These are phyloP conservation scores for Scutellaria minor DNA, from an alignment of 257 asterid genomes.

Conservation along the genomic window DNA sequence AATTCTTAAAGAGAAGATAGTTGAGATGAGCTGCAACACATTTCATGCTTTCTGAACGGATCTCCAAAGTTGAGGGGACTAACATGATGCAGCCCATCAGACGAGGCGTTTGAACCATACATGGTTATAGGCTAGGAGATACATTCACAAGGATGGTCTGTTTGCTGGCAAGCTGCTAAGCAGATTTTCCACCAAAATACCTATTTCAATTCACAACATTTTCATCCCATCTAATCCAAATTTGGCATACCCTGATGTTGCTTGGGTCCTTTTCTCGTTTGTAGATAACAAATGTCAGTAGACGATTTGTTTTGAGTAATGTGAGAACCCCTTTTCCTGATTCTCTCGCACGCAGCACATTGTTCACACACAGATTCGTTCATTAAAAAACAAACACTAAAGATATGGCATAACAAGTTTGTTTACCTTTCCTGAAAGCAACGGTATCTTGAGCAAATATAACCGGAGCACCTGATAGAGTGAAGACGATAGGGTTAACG, in stretches of 20 bases:
- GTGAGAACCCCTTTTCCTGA: conserved; percentile 98
- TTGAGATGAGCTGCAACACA: conserved; percentile 84
- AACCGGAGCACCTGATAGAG: too few relatives aligned
- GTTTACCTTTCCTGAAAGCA: conserved; percentile 92
- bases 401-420: conserved; percentile 13
- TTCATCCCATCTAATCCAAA: not conserved
- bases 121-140: conserved; percentile 77
- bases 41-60: conserved; percentile 92
- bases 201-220: conserved; percentile 41
- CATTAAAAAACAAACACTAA: too few relatives aligned
- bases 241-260: conserved; percentile 74
- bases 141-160: conserved; percentile 89
- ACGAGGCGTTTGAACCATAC: conserved; percentile 72
- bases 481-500: too few relatives aligned
- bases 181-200: conserved; percentile 94
- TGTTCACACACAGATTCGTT: conserved; percentile 40
- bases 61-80: conserved; percentile 94
- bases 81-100: conserved; percentile 59
- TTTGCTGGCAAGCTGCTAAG: conserved; percentile 99
- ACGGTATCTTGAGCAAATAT: conserved; percentile 98
- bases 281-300: conserved; percentile 94
- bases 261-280: conserved; percentile 79
- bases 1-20: conserved; percentile 1
- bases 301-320: conserved; percentile 86
- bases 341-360: conserved; percentile 91